Conservation (phyloP, 2,329 filamentous ascomycete species). For the Fusarium secorum region DNA sequence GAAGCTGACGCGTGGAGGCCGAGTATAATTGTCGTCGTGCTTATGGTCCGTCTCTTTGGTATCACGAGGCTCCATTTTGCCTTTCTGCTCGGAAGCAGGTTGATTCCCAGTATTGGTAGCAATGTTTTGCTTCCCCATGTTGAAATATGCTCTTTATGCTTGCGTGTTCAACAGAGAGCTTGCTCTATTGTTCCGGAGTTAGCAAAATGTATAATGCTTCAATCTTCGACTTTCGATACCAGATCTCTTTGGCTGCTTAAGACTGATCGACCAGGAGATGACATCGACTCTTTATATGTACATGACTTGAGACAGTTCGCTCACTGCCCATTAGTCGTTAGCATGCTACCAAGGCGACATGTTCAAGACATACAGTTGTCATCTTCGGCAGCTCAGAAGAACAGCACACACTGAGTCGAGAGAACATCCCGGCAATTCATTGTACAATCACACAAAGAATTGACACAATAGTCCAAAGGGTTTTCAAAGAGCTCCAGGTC, state of each 20-base stretch:
- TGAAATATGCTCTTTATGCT: not conserved
- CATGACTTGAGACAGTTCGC: not conserved
- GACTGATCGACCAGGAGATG: not conserved
- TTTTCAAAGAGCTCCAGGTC: not conserved
- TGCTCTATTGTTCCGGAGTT: not conserved
- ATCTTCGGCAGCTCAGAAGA: not conserved
- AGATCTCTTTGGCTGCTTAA: not conserved
- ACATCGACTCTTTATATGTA: not conserved
- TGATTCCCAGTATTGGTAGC: not conserved
- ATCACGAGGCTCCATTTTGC: not conserved
- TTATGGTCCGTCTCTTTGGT: not conserved
- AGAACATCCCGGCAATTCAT: not conserved
- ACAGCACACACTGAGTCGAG: not conserved
- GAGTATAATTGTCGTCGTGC: slow-evolving; percentile 14
- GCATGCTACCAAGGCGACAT: not conserved
- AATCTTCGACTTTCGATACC: not conserved
- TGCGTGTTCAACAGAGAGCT: not conserved
- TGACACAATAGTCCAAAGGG: not conserved
- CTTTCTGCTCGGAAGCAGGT: not conserved
- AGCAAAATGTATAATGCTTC: not conserved
- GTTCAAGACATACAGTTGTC: not conserved
- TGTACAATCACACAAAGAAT: not conserved
- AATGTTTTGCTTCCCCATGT: not conserved
- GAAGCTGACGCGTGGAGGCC: slow-evolving; percentile 30
- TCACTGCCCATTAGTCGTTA: not conserved